Evolutionary conservation across 140 eudicot species (phyloP), one percentile per base, ranked within the genome.

Genomic region (Flaveria floridana): DNA sequence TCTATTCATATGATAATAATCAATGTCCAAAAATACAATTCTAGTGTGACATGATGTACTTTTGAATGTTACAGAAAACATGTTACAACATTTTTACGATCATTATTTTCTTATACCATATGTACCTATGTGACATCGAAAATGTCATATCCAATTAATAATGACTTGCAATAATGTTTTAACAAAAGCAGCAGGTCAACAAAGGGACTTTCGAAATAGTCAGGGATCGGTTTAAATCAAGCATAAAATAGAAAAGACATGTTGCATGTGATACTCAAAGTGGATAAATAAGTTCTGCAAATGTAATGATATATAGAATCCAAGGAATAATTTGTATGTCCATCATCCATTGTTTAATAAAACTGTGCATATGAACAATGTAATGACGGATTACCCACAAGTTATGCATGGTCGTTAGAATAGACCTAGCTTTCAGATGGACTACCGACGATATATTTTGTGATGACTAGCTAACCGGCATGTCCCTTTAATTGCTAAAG

Each of bases 11-110:
- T 80, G 80, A 61, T 37, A 59, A 53, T 67, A 75, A 74, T 75
- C 73, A 80, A 58, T 75, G 80, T 25, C 67, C 51, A 75, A 65
- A 57, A 67, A 67, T 51, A 61, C 42, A 80, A 61, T 75, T 80
- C 80, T 68, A 48, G 72, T 50, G 63, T 80, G 68, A 21, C 25
- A 80, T 80, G 51, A 80, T 80, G 50, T 76, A 75, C 55, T 59
- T 51, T 68, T 80, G 84, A 75, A 75, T 68, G 80, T 74, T 41
- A 59, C 30, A 75, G 42, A 75, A 50, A 80, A 59, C 73, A 80
- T 80, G 84, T 69, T 68, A 61, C 84, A 69, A 75, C 80, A 68
- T 68, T 68, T 75, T 68, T 25, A 80, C 75, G 80, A 61, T 73
- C 39, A 68, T 65, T 74, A 80, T 68, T 74, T 75, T 80, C 84